These are phyloP conservation scores for Calendula officinalis DNA, from an alignment of 129 eudicot species.

Conservation along the genomic window DNA sequence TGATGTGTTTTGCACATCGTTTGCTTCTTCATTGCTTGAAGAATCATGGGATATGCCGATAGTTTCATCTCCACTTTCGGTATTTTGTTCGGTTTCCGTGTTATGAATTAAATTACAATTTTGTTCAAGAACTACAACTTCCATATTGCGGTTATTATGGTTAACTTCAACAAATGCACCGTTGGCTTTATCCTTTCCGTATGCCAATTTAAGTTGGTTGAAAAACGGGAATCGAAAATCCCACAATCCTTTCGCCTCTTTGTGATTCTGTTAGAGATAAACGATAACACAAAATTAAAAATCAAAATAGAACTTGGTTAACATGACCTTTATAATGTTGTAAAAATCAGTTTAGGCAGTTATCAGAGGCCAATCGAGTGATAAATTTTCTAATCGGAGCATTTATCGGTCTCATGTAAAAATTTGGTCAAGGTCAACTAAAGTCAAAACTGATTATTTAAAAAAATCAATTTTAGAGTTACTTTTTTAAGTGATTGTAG, in stretches of 20 bases:
- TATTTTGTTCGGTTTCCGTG: neutral
- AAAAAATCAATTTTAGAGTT: no score
- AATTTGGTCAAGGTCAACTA: no score
- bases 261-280: constrained; percentile 6
- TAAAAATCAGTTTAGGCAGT: no score
- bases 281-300: neutral
- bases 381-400: no score
- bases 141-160: neutral
- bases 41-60: constrained; percentile 9
- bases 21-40: constrained; percentile 1
- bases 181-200: neutral
- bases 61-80: constrained; percentile 5
- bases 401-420: no score
- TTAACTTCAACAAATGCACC: neutral
- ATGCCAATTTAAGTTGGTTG: neutral
- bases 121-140: constrained; percentile 1
- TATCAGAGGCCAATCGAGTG: no score
- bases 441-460: no score
- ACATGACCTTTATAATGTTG: no score
- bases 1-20: neutral
- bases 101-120: neutral
- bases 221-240: constrained; percentile 12
- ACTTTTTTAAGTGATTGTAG: no score
- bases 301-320: no score
- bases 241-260: constrained; percentile 26